Percentiles rank a stretch among this genome's conserved stretches.
Evolutionary conservation across 2,329 filamentous ascomycete species (phyloP).

Genomic region (Macrophomina phaseolina): DNA sequence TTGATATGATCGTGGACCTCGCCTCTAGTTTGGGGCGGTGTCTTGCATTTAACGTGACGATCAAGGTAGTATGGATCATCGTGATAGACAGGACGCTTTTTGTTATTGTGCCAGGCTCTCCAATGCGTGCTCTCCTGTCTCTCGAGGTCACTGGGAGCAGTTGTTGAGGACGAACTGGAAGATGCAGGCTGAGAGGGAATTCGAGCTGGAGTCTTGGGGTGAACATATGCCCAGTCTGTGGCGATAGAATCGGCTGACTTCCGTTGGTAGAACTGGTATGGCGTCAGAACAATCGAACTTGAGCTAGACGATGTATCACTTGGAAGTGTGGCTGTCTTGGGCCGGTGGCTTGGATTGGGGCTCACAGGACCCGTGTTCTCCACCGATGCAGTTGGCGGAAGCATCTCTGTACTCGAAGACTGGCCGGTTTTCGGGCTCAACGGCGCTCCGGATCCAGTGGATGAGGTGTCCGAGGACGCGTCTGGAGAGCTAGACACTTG

Average conservation of each 20-base stretch:
- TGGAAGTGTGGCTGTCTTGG: not conserved
- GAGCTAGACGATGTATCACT: not conserved
- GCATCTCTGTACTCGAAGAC: not conserved
- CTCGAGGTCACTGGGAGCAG: not conserved
- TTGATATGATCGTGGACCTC: slow-evolving; percentile 19
- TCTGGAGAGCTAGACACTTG: slow-evolving; percentile 24
- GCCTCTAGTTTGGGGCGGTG: not conserved
- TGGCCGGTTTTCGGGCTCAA: slow-evolving; percentile 5
- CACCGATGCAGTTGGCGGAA: not conserved
- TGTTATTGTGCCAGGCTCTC: slow-evolving; percentile 24
- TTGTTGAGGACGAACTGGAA: not conserved
- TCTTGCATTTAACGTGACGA: not conserved
- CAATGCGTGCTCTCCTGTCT: slow-evolving; percentile 23
- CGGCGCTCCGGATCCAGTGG: not conserved
- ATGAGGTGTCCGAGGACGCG: not conserved
- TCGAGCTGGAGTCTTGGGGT: not conserved
- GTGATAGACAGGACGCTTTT: not conserved
- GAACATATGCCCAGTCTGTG: slow-evolving; percentile 40
- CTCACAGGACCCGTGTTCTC: slow-evolving; percentile 8
- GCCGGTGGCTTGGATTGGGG: not conserved
- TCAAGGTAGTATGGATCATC: not conserved
- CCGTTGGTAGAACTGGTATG: slow-evolving; percentile 22
- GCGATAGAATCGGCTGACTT: slow-evolving; percentile 32
- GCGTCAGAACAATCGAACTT: slow-evolving; percentile 27
- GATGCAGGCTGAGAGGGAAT: slow-evolving; percentile 14